A percentile compares a stretch with the other conserved stretches of the same genome.
phyloP scores from a whole-genome alignment of 164 flowering plant genomes.

The Magnolia sinica region DNA sequence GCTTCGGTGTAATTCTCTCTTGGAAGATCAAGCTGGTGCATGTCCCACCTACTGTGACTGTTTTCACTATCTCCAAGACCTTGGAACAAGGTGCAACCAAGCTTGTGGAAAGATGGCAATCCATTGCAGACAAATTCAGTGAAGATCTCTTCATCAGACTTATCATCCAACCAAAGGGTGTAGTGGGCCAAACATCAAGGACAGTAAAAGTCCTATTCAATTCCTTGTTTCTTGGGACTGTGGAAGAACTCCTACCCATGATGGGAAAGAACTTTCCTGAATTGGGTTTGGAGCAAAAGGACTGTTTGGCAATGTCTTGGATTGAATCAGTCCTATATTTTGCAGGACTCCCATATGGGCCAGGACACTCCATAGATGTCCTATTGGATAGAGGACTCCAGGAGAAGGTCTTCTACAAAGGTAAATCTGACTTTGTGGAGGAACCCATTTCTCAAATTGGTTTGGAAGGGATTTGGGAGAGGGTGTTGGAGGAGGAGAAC shows the following conservation, averaged over 20 bases:
- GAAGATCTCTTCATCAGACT: constrained; percentile 22
- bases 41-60: constrained; percentile 11
- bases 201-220: constrained; percentile 7
- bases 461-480: constrained; percentile 12
- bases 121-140: constrained; percentile 19
- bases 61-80: constrained; percentile 18
- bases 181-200: not conserved
- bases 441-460: constrained; percentile 13
- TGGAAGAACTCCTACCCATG: constrained; percentile 15
- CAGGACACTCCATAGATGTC: constrained; percentile 9
- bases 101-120: constrained; percentile 34
- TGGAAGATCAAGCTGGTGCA: constrained; percentile 11
- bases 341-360: constrained; percentile 15
- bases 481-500: constrained; percentile 3
- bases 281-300: constrained; percentile 18
- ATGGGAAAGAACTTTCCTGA: constrained; percentile 37
- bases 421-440: constrained; percentile 17
- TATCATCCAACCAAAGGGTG: not conserved
- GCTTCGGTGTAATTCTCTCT: constrained; percentile 12
- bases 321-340: constrained; percentile 26
- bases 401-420: constrained; percentile 1
- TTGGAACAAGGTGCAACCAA: constrained; percentile 22
- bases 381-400: constrained; percentile 14
- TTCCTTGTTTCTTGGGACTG: constrained; percentile 29
- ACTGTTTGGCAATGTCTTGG: constrained; percentile 43